Conservation (phyloP, 176 grass and related monocot genomes). For the barley (Hordeum vulgare) region DNA sequence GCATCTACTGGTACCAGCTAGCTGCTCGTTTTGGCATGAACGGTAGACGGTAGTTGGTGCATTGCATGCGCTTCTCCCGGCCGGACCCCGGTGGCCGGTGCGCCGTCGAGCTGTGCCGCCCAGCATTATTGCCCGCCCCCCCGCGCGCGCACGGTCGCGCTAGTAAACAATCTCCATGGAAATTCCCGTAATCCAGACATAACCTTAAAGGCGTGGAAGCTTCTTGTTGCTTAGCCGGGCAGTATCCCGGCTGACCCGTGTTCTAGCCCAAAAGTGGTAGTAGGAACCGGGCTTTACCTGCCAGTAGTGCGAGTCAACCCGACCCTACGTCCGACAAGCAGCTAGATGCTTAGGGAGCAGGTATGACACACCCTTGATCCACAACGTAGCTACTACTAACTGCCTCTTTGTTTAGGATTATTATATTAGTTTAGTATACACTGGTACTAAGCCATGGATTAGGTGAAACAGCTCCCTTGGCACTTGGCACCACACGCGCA, state of each 20-base stretch:
- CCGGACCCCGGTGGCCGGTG: not conserved
- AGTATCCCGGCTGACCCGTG: not conserved
- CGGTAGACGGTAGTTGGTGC: not conserved
- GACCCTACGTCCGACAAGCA: slow-evolving; percentile 12
- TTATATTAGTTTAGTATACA: not conserved
- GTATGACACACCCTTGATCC: slow-evolving; percentile 6
- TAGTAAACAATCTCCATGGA: not conserved
- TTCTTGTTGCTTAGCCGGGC: not conserved
- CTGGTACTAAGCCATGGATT: slow-evolving; percentile 12
- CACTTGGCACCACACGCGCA: not conserved
- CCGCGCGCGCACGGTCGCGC: not conserved
- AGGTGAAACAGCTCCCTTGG: slow-evolving; percentile 40
- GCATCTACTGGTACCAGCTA: not conserved
- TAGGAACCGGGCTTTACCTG: slow-evolving; percentile 1
- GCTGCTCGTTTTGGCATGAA: not conserved
- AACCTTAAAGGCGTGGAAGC: not conserved
- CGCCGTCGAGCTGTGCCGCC: not conserved
- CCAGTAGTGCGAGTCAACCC: not conserved
- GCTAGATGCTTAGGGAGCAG: slow-evolving; percentile 22
- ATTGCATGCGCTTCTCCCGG: not conserved
- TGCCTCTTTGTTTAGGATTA: not conserved
- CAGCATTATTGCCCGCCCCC: not conserved
- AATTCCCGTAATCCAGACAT: not conserved
- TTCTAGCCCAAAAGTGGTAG: not conserved
- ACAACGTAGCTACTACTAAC: not conserved